Evolutionary conservation across 2,329 filamentous ascomycete species (phyloP), one percentile per base, ranked within the genome.

Genomic region (Phialophora tarda): DNA sequence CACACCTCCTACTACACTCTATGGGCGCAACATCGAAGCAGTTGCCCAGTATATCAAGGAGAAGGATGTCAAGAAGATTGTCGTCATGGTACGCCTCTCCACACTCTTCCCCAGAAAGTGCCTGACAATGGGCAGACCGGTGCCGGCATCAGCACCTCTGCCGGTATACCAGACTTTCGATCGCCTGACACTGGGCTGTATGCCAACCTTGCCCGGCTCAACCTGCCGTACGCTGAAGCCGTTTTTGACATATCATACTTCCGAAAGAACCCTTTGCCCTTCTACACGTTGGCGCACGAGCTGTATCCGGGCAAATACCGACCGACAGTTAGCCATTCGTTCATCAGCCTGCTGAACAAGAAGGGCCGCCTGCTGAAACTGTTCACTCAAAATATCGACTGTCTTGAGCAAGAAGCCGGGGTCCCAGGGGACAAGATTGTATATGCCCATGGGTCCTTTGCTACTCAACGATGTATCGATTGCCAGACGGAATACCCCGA

Each of bases 361-460:
- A 97, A 96, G 79, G 88, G 87, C 3, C 82, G 94, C 48, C 82
- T 99, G 26, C 82, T 90, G 71, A 95, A 93, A 82, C 86, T 95
- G 61, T 99, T 98, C 78, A 97, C 95, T 0, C 95, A 99, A 76
- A 99, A 99, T 75, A 98, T 99, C 72, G 95, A 99, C 80, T 97
- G 93, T 74, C 84, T 99, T 12, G 95, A 99, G 79, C 87, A 93
- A 24, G 85, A 87, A 71, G 95, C 94, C 12, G 95, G 95, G 28
- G 88, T 99, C 0, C 91, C 93, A 0, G 84, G 82, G 0, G 88
- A 94, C 1, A 88, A 86, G 77, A 93, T 99, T 58, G 84, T 99
- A 34, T 94, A 98, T 79, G 95, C 95, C 0, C 95, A 99, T 77
- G 95, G 95, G 54, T 97, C 92, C 77, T 99, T 98, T 76, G 94